A percentile compares a stretch with the other conserved stretches of the same genome.
Evolutionary conservation across 2,329 filamentous ascomycete genomes (phyloP).

Genomic region (Calonectria pseudoreteaudii): DNA sequence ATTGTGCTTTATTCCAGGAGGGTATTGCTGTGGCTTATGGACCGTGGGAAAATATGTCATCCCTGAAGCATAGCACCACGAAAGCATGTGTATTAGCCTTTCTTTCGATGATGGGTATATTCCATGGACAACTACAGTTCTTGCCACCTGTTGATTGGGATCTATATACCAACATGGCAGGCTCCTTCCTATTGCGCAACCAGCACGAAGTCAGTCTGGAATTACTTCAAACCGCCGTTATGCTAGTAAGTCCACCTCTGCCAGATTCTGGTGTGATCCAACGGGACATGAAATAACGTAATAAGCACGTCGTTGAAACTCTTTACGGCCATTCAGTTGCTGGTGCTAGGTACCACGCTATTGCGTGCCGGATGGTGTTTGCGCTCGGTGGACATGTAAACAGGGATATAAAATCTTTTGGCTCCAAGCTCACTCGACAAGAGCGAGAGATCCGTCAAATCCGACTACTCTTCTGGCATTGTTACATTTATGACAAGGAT

Average conservation of each 20-base stretch:
- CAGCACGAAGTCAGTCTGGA: constrained; percentile 56
- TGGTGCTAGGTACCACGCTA: constrained; percentile 54
- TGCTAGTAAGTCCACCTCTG: constrained; percentile 52
- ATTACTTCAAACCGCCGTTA: constrained; percentile 56
- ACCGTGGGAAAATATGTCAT: constrained; percentile 23
- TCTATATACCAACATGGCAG: constrained; percentile 51
- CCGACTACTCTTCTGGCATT: constrained; percentile 63
- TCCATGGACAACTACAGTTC: constrained; percentile 28
- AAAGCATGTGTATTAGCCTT: constrained; percentile 62
- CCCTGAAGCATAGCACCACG: constrained; percentile 46
- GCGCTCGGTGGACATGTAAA: constrained; percentile 58
- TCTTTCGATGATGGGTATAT: constrained; percentile 49
- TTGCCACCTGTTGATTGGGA: constrained; percentile 51
- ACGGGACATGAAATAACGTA: neutral
- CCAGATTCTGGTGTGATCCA: neutral
- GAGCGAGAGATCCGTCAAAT: constrained; percentile 47
- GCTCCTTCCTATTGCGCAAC: constrained; percentile 53
- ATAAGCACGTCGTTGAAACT: constrained; percentile 56
- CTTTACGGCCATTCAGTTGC: constrained; percentile 58
- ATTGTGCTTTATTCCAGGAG: constrained; percentile 56
- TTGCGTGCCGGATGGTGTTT: constrained; percentile 60
- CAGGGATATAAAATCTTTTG: neutral
- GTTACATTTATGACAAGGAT: constrained; percentile 65
- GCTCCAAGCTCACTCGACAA: constrained; percentile 15
- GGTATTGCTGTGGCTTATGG: constrained; percentile 58